phyloP scores from a whole-genome alignment of 768 basidiomycete genomes.

The Calvatia gigantea region DNA sequence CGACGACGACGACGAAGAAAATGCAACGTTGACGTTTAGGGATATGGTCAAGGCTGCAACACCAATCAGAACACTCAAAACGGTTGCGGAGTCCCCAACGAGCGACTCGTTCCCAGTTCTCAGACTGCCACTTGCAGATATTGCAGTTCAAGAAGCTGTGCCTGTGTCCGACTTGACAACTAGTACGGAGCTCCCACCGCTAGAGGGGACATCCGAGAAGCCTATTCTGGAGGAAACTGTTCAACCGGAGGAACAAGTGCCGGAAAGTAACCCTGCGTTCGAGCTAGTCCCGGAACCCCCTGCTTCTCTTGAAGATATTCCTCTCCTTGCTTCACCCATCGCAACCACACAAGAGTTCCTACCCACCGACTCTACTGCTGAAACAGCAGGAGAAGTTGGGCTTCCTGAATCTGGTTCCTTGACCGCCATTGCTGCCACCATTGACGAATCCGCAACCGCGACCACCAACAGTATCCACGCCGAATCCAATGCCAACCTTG shows the following conservation, averaged over 20 bases:
- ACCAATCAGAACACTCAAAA: slow-evolving; percentile 23
- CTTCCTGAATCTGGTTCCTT: background rate
- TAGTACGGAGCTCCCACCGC: background rate
- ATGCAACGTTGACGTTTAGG: slow-evolving; percentile 32
- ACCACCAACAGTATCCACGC: background rate
- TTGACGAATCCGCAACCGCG: too few species aligned
- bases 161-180: slow-evolving; percentile 17
- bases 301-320: background rate
- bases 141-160: slow-evolving; percentile 27
- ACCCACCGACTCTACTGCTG: background rate
- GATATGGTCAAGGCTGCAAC: slow-evolving; percentile 34
- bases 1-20: slow-evolving; percentile 37
- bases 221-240: background rate
- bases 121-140: slow-evolving; percentile 36
- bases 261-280: background rate
- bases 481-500: background rate
- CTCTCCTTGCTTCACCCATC: slow-evolving; percentile 2
- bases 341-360: background rate
- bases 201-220: background rate
- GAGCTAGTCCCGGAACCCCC: background rate
- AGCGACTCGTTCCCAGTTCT: slow-evolving; percentile 22
- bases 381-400: background rate
- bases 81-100: slow-evolving; percentile 14
- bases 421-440: too few species aligned
- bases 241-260: background rate